Evolutionary conservation across 495 filamentous ascomycete genomes (phyloP).

Genomic region (Hypoxylon fuscum): DNA sequence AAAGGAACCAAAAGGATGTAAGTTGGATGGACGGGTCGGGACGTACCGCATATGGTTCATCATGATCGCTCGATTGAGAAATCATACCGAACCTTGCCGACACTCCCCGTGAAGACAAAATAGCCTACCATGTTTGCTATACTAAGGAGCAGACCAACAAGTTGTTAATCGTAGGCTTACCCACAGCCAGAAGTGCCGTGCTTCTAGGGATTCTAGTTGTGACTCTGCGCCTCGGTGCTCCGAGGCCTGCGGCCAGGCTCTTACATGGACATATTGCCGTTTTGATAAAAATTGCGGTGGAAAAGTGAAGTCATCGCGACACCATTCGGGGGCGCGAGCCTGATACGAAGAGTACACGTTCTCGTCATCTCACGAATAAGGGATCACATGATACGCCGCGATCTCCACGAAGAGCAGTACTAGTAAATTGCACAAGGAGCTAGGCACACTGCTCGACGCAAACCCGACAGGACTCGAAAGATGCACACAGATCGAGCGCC

Average conservation of each 20-base stretch:
- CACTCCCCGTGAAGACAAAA: slow-evolving; percentile 9
- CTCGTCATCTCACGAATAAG: not conserved
- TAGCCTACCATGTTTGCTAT: slow-evolving; percentile 28
- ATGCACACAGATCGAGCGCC: slow-evolving; percentile 22
- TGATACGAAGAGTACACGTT: slow-evolving; percentile 2
- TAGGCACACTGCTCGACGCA: slow-evolving; percentile 13
- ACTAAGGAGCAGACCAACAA: slow-evolving; percentile 17
- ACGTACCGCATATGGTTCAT: slow-evolving; percentile 31
- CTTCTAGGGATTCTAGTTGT: slow-evolving; percentile 24
- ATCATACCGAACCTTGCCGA: slow-evolving; percentile 10
- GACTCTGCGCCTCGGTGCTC: slow-evolving; percentile 38
- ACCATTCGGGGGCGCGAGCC: not conserved
- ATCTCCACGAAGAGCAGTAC: not conserved
- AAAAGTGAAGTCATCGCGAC: slow-evolving; percentile 15
- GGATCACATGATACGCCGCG: not conserved
- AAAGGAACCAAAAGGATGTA: slow-evolving; percentile 37
- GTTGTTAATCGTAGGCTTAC: slow-evolving; percentile 2
- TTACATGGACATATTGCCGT: slow-evolving; percentile 6
- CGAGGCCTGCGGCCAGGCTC: slow-evolving; percentile 27
- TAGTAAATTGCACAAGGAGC: not conserved
- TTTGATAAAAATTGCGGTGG: not conserved
- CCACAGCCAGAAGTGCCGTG: slow-evolving; percentile 8
- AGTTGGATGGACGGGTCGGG: slow-evolving; percentile 25
- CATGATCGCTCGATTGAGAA: slow-evolving; percentile 22
- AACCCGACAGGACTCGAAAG: slow-evolving; percentile 21